Evolutionary conservation across 2,329 filamentous ascomycete species (phyloP), one percentile per base, ranked within the genome.

Genomic region (Sporothrix euskadiensis): DNA sequence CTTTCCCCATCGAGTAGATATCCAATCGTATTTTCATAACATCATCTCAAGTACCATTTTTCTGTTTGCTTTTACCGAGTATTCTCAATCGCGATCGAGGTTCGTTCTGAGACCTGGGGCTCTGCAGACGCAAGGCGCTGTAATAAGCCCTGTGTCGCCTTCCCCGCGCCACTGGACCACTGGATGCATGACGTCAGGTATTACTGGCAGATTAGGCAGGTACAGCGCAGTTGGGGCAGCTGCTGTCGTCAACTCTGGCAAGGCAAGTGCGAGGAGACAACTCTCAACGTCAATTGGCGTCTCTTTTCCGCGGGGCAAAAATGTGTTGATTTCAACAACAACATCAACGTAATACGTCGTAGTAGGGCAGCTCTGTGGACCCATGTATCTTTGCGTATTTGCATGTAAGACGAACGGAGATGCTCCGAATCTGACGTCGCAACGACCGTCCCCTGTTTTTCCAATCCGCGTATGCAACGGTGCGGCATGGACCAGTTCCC

Each of bases 171-270:
- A 30, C 61, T 49, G 44, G 14, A 49, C 3, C 32, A 41, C 32
- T 63, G 32, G 22, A 41, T 63, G 14, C 39, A 47, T 66, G 61
- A 66, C 61, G 61, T 66, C 39, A 66, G 39, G 39, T 12, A 12
- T n/a, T 16, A 12, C 39, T 16, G 22, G 19, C 14, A 5, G 8
- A 47, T 30, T 19, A 47, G 61, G 39, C 39, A 66, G 61, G 61
- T 41, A 66, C n/a, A 66, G 41, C n/a, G 22, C 39, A 4, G 35
- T 44, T 65, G n/a, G 19, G 61, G 61, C 61, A 65, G 61, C 7
- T 35, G 56, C 32, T 22, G 57, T 41, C 47, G n/a, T 26, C 10
- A 44, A 65, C 39, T 2, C 9, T 4, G 22, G 2, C 16, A 41
- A n/a, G 59, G 59, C 9, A 65, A 65, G 59, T 14, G 35, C 59